phyloP scores from a whole-genome alignment of 2,329 filamentous ascomycete species.

The Calonectria pauciramosa region DNA sequence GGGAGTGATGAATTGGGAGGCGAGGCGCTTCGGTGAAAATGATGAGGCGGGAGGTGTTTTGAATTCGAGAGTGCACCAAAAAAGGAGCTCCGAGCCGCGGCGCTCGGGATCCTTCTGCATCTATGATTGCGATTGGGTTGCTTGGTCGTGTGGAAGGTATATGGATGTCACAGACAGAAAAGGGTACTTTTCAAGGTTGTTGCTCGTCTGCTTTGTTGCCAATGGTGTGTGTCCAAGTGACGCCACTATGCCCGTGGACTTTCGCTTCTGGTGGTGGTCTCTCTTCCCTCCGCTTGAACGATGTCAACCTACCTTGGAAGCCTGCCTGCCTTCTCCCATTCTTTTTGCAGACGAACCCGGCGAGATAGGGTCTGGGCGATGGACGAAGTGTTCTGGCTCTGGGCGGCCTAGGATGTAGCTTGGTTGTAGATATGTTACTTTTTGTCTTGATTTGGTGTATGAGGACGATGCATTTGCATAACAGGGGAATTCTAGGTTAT shows the following conservation, averaged over 20 bases:
- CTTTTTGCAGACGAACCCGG: background rate
- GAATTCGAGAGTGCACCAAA: slow-evolving; percentile 19
- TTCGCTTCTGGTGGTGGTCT: slow-evolving; percentile 19
- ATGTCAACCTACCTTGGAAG: background rate
- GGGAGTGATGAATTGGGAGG: slow-evolving; percentile 17
- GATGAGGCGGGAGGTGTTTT: slow-evolving; percentile 18
- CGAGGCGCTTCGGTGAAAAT: slow-evolving; percentile 14
- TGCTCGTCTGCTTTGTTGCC: slow-evolving; percentile 29
- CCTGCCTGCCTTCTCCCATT: background rate
- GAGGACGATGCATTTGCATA: slow-evolving; percentile 43
- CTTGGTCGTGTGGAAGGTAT: slow-evolving; percentile 18
- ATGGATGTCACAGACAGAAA: slow-evolving; percentile 35
- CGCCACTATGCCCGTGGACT: slow-evolving; percentile 22
- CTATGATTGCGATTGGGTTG: slow-evolving; percentile 16
- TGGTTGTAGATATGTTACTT: slow-evolving; percentile 43
- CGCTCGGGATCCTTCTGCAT: slow-evolving; percentile 2
- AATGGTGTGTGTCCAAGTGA: slow-evolving; percentile 22
- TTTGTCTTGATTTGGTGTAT: slow-evolving; percentile 44
- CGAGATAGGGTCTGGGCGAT: slow-evolving; percentile 9
- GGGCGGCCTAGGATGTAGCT: slow-evolving; percentile 31
- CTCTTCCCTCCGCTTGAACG: slow-evolving; percentile 18
- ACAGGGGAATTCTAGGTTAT: slow-evolving; percentile 37
- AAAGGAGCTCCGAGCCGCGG: slow-evolving; percentile 25
- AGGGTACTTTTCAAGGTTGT: slow-evolving; percentile 25
- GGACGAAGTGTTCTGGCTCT: background rate